Conservation (phyloP, 1,284 basidiomycete species). For the Meira miltonrushii region DNA sequence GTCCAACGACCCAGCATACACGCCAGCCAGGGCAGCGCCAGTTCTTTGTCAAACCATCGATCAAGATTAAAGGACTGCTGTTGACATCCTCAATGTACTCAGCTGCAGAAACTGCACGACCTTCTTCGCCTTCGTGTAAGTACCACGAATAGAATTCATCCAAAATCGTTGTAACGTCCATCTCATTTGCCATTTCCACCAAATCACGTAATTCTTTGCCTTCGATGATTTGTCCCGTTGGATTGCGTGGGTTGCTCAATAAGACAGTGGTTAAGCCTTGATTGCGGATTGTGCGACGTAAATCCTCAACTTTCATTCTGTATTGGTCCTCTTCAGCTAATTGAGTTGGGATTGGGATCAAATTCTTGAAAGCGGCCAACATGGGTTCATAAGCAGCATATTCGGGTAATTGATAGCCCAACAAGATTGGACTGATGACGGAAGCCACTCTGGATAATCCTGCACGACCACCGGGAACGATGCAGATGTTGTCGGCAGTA, state of each 20-base stretch:
- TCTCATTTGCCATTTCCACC: constrained; percentile 65
- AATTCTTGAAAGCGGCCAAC: constrained; percentile 75
- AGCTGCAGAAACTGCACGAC: constrained; percentile 75
- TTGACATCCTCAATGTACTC: constrained; percentile 78
- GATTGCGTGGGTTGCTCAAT: constrained; percentile 84
- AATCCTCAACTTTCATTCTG: constrained; percentile 65
- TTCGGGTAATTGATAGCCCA: constrained; percentile 71
- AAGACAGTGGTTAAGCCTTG: constrained; percentile 75
- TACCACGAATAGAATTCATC: constrained; percentile 93
- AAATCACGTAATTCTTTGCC: constrained; percentile 76
- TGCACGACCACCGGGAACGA: constrained; percentile 81
- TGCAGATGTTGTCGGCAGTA: constrained; percentile 79
- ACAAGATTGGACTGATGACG: constrained; percentile 71
- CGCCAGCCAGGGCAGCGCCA: constrained; percentile 67
- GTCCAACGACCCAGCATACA: constrained; percentile 84
- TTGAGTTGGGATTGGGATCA: constrained; percentile 63
- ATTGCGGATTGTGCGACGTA: constrained; percentile 45
- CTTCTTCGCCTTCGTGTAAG: constrained; percentile 69
- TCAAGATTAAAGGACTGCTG: constrained; percentile 71
- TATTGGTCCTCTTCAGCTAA: constrained; percentile 59
- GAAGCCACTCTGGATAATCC: constrained; percentile 84
- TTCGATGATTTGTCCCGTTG: constrained; percentile 68
- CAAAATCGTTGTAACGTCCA: constrained; percentile 72
- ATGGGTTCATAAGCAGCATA: constrained; percentile 69
- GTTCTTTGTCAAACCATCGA: constrained; percentile 88